Percentiles rank a stretch among this genome's conserved stretches.
phyloP scores from a whole-genome alignment of 2,329 filamentous ascomycete species.

The Trichoderma cornu-damae region DNA sequence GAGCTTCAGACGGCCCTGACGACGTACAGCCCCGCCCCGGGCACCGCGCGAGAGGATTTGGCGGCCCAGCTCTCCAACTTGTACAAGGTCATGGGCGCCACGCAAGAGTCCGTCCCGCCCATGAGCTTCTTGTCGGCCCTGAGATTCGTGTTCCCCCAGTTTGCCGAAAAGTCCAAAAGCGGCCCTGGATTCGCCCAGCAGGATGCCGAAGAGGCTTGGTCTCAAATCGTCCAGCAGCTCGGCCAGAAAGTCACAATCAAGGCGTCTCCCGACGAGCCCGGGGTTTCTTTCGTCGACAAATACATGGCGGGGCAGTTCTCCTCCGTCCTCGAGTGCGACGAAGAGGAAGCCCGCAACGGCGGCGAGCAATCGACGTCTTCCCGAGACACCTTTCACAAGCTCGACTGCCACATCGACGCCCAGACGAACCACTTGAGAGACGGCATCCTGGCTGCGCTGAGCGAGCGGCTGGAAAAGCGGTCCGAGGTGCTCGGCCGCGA shows the following conservation, averaged over 20 bases:
- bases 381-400: slow-evolving; percentile 78
- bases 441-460: slow-evolving; percentile 74
- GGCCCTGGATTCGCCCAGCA: slow-evolving; percentile 91
- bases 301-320: slow-evolving; percentile 83
- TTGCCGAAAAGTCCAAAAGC: slow-evolving; percentile 80
- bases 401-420: slow-evolving; percentile 90
- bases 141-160: slow-evolving; percentile 78
- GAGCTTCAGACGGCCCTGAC: slow-evolving; percentile 78
- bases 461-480: slow-evolving; percentile 86
- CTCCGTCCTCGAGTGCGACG: slow-evolving; percentile 76
- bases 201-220: slow-evolving; percentile 97
- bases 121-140: slow-evolving; percentile 77
- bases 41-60: slow-evolving; percentile 57
- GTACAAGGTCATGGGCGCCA: slow-evolving; percentile 85
- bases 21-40: slow-evolving; percentile 45
- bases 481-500: slow-evolving; percentile 73
- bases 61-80: slow-evolving; percentile 73
- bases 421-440: slow-evolving; percentile 87
- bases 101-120: slow-evolving; percentile 80
- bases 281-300: slow-evolving; percentile 76
- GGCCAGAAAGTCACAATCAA: slow-evolving; percentile 70
- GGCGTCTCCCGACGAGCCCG: slow-evolving; percentile 43
- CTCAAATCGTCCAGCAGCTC: slow-evolving; percentile 82
- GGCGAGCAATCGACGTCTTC: slow-evolving; percentile 65
- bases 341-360: slow-evolving; percentile 66